These are phyloP conservation scores for Perkinsela sp. DNA, from an alignment of 208 protist species.

Conservation along the genomic window DNA sequence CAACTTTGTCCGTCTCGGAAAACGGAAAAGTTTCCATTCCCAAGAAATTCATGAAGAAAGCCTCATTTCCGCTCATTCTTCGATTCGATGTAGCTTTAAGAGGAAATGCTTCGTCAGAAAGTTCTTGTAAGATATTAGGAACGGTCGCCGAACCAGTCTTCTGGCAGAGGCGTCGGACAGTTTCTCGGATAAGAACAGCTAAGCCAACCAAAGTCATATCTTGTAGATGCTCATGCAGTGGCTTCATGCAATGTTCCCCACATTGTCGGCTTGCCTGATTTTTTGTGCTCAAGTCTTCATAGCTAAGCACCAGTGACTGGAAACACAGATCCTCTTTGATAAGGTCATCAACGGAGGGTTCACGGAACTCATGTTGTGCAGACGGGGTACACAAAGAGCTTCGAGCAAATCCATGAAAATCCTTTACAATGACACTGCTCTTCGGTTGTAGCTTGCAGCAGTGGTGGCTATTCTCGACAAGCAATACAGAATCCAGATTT, in stretches of 20 bases:
- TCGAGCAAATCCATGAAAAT: conserved; percentile 13
- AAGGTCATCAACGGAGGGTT: not conserved
- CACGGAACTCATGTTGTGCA: not conserved
- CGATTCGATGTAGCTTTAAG: not conserved
- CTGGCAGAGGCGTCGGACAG: not conserved
- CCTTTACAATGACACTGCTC: conserved; percentile 49
- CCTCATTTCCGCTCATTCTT: not conserved
- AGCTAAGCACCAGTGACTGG: not conserved
- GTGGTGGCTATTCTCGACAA: conserved; percentile 63
- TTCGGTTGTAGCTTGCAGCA: conserved; percentile 58
- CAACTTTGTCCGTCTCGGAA: not conserved
- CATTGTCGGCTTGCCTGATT: not conserved
- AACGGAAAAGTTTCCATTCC: not conserved
- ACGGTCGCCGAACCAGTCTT: not conserved
- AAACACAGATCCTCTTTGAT: not conserved
- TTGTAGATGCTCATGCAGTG: not conserved
- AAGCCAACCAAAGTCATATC: not conserved
- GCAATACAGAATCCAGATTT: conserved; percentile 43
- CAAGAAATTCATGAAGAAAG: not conserved
- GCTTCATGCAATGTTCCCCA: not conserved
- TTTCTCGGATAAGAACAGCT: not conserved
- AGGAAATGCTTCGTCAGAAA: not conserved
- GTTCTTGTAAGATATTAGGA: not conserved
- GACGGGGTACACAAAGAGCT: not conserved
- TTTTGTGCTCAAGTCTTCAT: not conserved